Evolutionary conservation across 441 rosid genomes (phyloP).

Genomic region (Eugenia klotzschiana): DNA sequence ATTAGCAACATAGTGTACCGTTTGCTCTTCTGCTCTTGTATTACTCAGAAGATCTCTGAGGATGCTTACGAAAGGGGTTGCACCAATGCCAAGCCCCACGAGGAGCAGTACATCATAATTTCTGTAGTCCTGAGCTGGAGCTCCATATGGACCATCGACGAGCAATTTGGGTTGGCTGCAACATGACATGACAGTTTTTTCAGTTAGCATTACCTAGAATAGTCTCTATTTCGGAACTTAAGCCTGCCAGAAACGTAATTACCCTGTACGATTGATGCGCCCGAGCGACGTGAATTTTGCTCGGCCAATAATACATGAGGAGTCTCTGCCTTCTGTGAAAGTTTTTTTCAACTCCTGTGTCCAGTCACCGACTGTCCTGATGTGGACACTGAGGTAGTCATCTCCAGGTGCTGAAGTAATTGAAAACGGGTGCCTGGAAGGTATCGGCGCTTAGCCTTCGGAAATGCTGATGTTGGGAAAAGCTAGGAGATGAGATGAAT

Average conservation of each 20-base stretch:
- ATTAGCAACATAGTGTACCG: conserved; percentile 16
- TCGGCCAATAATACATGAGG: conserved; percentile 40
- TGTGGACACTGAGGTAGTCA: conserved; percentile 71
- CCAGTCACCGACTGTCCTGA: conserved; percentile 90
- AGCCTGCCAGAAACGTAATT: conserved; percentile 1
- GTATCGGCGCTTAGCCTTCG: neutral
- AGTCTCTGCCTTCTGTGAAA: conserved; percentile 41
- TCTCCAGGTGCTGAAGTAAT: conserved; percentile 96
- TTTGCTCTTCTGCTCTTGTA: conserved; percentile 57
- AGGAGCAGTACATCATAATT: conserved; percentile 88
- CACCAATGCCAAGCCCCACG: conserved; percentile 90
- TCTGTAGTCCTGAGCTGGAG: conserved; percentile 90
- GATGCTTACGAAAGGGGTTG: conserved; percentile 93
- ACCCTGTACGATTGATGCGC: conserved; percentile 30
- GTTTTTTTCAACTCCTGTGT: conserved; percentile 66
- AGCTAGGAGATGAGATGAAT: neutral
- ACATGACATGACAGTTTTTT: neutral
- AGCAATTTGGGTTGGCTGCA: conserved; percentile 65
- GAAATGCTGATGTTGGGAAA: neutral
- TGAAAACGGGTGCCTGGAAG: conserved; percentile 93
- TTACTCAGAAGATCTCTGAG: conserved; percentile 70
- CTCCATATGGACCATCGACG: conserved; percentile 96
- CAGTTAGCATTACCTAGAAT: neutral
- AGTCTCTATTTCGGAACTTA: neutral
- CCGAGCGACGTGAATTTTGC: conserved; percentile 37